Evolutionary conservation across 805 yeast genomes (phyloP), one percentile per base, ranked within the genome.

Genomic region (Schwanniomyces pseudopolymorphus): DNA sequence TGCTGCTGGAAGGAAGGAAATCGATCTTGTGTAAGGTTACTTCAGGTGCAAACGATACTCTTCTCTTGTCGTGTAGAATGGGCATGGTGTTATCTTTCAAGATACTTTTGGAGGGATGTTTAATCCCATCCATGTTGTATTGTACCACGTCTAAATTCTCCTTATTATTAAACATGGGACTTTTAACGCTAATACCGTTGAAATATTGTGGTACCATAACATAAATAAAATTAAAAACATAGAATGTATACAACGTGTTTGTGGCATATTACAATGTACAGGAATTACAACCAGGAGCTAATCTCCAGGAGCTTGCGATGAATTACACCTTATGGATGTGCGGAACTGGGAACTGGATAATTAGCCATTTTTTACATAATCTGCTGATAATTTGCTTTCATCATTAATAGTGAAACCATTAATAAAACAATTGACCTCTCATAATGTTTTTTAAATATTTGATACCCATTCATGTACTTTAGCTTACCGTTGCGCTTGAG

Each of bases 41-140:
- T 53, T 83, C 87, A 1, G 87, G 87, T 0, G 91, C 91, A 70
- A 87, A 87, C 4, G 89, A 83, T 4, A 87, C 92, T 21, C 92
- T 65, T 47, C 92, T 65, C 31, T 66, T 56, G 22, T 47, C 53
- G 39, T 46, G 50, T 20, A 47, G 41, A 16, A 60, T 38, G 1
- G 65, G 65, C 17, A 58, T 44, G 1, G 65, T 57, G 26, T 55
- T 54, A 33, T 60, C 65, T 35, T 56, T 56, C 13, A 63, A 48
- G 16, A 62, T 61, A 40, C 66, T 53, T 45, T 58, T 60, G 13
- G 45, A 40, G 11, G 51, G 51, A 25, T 37, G 44, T 14, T 36
- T 41, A 7, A 16, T 39, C 16, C 31, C 38, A 17, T 48, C 46
- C 38, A 33, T 35, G 8, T 33, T 21, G 10, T 14, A 26, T 7